Percentiles rank a stretch among this genome's conserved stretches.
These are phyloP conservation scores for Colletotrichum viniferum DNA, from an alignment of 2,329 filamentous ascomycete species.

Conservation along the genomic window DNA sequence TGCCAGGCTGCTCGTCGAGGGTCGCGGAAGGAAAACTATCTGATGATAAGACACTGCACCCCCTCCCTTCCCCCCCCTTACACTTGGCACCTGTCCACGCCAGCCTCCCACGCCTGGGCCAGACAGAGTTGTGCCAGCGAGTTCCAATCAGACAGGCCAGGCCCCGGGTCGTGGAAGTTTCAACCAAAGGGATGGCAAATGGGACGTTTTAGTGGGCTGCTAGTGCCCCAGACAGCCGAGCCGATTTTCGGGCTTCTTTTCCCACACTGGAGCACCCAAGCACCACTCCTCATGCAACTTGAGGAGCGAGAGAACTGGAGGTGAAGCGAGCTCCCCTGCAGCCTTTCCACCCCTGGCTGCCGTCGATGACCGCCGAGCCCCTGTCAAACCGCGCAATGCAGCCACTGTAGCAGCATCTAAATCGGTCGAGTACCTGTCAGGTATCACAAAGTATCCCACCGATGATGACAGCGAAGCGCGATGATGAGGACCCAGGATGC, in stretches of 20 bases:
- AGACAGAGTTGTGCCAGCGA: neutral
- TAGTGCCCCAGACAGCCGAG: neutral
- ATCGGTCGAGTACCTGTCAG: neutral
- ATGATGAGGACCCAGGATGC: neutral
- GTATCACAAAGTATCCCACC: slow-evolving; percentile 1
- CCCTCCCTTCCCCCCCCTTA: neutral
- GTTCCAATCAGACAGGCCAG: slow-evolving; percentile 1
- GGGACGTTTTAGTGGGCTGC: neutral
- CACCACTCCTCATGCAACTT: neutral
- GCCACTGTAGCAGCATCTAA: neutral
- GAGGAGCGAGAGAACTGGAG: neutral
- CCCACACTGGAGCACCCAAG: neutral
- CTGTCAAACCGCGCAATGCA: slow-evolving; percentile 12
- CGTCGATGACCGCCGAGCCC: neutral
- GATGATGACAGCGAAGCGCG: neutral
- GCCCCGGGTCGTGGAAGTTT: slow-evolving; percentile 2
- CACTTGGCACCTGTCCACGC: slow-evolving; percentile 3
- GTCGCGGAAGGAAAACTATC: neutral
- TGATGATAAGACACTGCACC: slow-evolving; percentile 3
- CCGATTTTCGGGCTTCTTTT: neutral
- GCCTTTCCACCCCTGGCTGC: neutral
- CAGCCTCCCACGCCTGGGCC: neutral
- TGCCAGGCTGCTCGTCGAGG: neutral
- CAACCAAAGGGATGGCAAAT: neutral
- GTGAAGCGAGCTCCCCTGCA: neutral